These are phyloP conservation scores for Hansenula lynferdii DNA, from an alignment of 1,139 yeast genomes.

Conservation along the genomic window DNA sequence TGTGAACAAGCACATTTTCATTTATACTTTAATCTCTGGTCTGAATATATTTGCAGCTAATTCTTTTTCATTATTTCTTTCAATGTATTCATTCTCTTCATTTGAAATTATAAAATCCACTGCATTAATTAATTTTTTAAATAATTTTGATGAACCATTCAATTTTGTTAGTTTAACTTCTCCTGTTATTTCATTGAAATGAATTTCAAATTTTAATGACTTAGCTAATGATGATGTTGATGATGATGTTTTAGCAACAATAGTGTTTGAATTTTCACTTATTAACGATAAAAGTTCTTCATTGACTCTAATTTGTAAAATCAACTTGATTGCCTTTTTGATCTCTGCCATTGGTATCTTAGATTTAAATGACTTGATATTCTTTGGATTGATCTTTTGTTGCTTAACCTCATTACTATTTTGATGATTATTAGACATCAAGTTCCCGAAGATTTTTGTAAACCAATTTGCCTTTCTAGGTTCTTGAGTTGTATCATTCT, in stretches of 20 bases:
- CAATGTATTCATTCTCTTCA: constrained; percentile 20
- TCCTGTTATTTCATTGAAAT: constrained; percentile 27
- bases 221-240: constrained; percentile 41
- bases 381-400: not conserved
- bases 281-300: constrained; percentile 47
- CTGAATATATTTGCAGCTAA: not conserved
- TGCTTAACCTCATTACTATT: too few relatives aligned
- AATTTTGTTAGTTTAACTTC: constrained; percentile 41
- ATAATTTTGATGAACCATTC: constrained; percentile 55
- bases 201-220: constrained; percentile 44
- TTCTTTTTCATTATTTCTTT: not conserved
- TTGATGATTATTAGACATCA: constrained; percentile 7
- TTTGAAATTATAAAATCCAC: constrained; percentile 31
- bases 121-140: constrained; percentile 44
- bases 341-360: constrained; percentile 16
- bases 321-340: constrained; percentile 19
- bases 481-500: constrained; percentile 3
- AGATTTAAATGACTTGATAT: constrained; percentile 11
- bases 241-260: constrained; percentile 42
- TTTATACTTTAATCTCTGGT: not conserved
- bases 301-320: constrained; percentile 42
- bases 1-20: not conserved
- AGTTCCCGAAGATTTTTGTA: constrained; percentile 19
- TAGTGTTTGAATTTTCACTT: constrained; percentile 33
- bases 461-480: constrained; percentile 23